phyloP scores from a whole-genome alignment of 352 stramenopile genomes.

The Peronospora farinosa region DNA sequence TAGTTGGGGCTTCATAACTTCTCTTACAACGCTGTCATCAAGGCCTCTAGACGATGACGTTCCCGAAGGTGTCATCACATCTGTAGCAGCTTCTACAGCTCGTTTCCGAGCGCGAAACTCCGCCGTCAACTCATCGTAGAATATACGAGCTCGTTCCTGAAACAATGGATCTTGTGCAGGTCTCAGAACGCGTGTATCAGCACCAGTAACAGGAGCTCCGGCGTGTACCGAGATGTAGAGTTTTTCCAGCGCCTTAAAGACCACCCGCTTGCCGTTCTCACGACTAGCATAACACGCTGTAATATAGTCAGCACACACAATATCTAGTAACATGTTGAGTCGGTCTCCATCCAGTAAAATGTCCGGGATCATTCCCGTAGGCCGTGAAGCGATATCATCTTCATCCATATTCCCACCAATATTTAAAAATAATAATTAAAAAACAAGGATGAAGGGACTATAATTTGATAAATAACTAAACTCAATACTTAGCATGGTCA shows the following conservation, averaged over 20 bases:
- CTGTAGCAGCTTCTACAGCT: conserved; percentile 17
- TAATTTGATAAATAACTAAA: neutral
- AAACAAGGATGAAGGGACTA: conserved; percentile 4
- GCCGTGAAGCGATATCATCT: conserved; percentile 14
- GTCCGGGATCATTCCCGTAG: conserved; percentile 38
- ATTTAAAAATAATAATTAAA: conserved; percentile 16
- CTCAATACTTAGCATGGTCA: no score
- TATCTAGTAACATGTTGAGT: conserved; percentile 80
- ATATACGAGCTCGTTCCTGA: conserved; percentile 37
- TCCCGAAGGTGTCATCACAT: conserved; percentile 5
- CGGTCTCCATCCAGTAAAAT: conserved; percentile 69
- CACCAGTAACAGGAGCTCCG: conserved; percentile 14
- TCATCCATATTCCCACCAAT: conserved; percentile 12
- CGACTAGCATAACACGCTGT: conserved; percentile 79
- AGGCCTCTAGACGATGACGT: conserved; percentile 26
- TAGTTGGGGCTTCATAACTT: conserved; percentile 73
- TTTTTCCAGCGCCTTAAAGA: conserved; percentile 75
- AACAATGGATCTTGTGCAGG: conserved; percentile 45
- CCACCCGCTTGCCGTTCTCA: conserved; percentile 75
- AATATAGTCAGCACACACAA: conserved; percentile 83
- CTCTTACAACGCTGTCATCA: conserved; percentile 51
- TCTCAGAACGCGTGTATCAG: conserved; percentile 9
- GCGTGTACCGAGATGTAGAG: conserved; percentile 71
- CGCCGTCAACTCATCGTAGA: conserved; percentile 55
- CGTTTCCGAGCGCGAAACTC: conserved; percentile 38